Evolutionary conservation across 73 alveolate genomes (phyloP).

Genomic region (Loxodes magnus): DNA sequence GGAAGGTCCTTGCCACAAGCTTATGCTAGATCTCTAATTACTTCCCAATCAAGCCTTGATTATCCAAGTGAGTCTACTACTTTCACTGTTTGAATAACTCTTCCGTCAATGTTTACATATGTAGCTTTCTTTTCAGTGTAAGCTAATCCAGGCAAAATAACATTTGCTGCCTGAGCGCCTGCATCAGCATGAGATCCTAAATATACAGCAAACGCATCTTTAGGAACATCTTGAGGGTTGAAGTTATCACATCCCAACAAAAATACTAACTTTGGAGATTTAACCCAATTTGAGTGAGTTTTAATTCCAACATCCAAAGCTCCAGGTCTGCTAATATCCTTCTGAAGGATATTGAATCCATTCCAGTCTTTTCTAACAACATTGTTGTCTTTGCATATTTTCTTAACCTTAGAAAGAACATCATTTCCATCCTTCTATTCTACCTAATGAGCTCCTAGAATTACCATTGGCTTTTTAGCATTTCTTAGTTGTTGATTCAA

Average conservation of each 20-base stretch:
- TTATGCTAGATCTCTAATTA: constrained; percentile 73
- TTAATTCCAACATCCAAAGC: constrained; percentile 75
- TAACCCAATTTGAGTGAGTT: constrained; percentile 5
- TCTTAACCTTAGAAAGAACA: constrained; percentile 32
- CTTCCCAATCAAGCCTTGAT: constrained; percentile 80
- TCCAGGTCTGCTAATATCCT: constrained; percentile 57
- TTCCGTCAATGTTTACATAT: constrained; percentile 81
- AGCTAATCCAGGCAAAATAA: constrained; percentile 77
- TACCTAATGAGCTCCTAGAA: constrained; percentile 35
- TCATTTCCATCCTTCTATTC: constrained; percentile 72
- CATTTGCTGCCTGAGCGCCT: constrained; percentile 82
- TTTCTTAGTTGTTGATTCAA: constrained; percentile 44
- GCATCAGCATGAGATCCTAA: constrained; percentile 83
- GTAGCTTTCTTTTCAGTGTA: constrained; percentile 68
- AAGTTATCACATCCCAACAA: constrained; percentile 67
- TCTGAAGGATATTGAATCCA: constrained; percentile 69
- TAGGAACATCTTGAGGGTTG: constrained; percentile 58
- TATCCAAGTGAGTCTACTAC: constrained; percentile 62
- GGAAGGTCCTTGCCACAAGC: constrained; percentile 74
- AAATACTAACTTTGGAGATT: constrained; percentile 54
- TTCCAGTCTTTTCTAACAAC: constrained; percentile 65
- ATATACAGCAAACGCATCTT: constrained; percentile 80
- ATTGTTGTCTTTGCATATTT: constrained; percentile 29
- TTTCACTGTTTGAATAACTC: constrained; percentile 51
- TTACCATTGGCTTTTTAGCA: constrained; percentile 72